phyloP scores from a whole-genome alignment of 805 yeast species.

The Ogataea trehaloabstinens region DNA sequence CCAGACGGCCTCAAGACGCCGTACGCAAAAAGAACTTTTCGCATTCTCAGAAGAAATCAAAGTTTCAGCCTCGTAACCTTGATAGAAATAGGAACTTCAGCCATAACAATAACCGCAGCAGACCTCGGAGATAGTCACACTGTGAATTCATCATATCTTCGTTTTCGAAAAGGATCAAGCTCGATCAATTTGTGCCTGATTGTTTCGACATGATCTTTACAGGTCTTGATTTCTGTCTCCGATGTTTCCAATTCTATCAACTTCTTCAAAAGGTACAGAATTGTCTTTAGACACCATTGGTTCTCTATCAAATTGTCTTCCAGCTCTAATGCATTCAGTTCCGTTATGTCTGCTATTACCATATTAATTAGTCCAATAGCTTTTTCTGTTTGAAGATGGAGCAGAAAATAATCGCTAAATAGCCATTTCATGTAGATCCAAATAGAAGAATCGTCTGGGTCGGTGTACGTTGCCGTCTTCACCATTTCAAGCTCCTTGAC shows the following conservation, averaged over 20 bases:
- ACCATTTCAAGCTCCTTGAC: constrained; percentile 62
- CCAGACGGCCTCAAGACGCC: background rate
- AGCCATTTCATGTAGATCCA: constrained; percentile 92
- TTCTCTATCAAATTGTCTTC: constrained; percentile 64
- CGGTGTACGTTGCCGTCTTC: constrained; percentile 85
- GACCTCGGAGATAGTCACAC: constrained; percentile 8
- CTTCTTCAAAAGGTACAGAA: constrained; percentile 45
- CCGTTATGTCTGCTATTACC: constrained; percentile 50
- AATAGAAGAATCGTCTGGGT: constrained; percentile 89
- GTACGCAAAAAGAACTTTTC: background rate
- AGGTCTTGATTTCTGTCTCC: constrained; percentile 10
- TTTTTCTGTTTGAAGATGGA: constrained; percentile 28
- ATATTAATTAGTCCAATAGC: constrained; percentile 36
- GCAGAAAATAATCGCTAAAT: constrained; percentile 42
- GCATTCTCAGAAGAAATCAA: constrained; percentile 1
- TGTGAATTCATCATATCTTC: constrained; percentile 48
- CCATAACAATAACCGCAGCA: constrained; percentile 4
- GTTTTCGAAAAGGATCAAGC: constrained; percentile 64
- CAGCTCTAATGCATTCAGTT: constrained; percentile 69
- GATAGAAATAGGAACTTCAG: constrained; percentile 5
- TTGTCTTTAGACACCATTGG: constrained; percentile 71
- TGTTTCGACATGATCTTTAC: constrained; percentile 27
- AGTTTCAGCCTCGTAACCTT: constrained; percentile 2
- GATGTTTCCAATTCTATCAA: constrained; percentile 14
- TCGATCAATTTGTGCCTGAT: constrained; percentile 43